Percentiles rank a stretch among this genome's conserved stretches.
Evolutionary conservation across 495 filamentous ascomycete genomes (phyloP).

Genomic region (Parathielavia appendiculata): DNA sequence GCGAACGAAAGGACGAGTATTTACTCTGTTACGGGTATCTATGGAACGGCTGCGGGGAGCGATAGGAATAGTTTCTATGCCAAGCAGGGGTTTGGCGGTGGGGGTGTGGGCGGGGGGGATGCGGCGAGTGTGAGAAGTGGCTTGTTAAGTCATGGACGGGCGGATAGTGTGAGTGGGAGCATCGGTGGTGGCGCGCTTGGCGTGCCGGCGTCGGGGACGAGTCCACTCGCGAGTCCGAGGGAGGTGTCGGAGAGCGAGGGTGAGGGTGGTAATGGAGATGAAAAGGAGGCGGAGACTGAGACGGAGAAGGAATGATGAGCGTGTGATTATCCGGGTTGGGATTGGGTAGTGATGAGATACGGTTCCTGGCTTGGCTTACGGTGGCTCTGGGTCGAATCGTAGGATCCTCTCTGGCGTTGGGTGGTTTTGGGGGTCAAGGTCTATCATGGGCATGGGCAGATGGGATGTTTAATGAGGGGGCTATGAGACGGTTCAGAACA

Average conservation of each 20-base stretch:
- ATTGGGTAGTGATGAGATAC: neutral
- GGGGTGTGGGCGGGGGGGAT: slow-evolving; percentile 37
- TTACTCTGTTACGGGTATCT: slow-evolving; percentile 71
- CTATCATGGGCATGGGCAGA: neutral
- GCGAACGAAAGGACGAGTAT: slow-evolving; percentile 79
- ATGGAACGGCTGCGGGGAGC: slow-evolving; percentile 42
- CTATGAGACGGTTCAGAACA: neutral
- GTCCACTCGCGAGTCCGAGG: slow-evolving; percentile 56
- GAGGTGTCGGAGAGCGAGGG: slow-evolving; percentile 33
- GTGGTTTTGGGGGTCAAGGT: neutral
- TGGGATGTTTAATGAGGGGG: neutral
- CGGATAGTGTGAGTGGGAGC: slow-evolving; percentile 77
- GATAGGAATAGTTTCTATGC: slow-evolving; percentile 81
- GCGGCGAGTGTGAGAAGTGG: slow-evolving; percentile 75
- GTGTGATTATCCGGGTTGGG: neutral
- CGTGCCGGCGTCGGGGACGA: slow-evolving; percentile 36
- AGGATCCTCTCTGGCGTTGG: neutral
- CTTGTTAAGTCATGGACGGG: slow-evolving; percentile 65
- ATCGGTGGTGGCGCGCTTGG: slow-evolving; percentile 46
- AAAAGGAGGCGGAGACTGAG: slow-evolving; percentile 18
- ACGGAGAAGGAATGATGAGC: slow-evolving; percentile 4
- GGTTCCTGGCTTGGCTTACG: neutral
- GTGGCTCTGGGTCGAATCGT: neutral
- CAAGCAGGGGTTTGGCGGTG: slow-evolving; percentile 51
- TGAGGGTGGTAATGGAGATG: slow-evolving; percentile 14